phyloP scores from a whole-genome alignment of 1,284 basidiomycete species.

The Rhodotorula sp. region DNA sequence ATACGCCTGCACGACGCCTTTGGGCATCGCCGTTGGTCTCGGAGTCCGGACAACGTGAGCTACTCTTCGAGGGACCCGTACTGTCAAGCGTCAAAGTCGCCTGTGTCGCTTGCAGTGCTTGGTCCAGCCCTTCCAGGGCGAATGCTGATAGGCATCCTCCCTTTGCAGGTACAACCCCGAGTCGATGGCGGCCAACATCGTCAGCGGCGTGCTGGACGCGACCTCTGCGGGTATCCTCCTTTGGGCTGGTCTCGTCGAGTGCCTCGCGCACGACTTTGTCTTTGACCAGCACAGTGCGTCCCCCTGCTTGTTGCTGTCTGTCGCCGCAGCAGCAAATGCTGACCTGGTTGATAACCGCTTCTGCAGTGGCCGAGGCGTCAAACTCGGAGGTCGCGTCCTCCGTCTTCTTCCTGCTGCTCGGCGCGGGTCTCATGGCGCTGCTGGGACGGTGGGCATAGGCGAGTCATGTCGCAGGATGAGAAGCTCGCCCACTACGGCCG shows the following conservation, averaged over 20 bases:
- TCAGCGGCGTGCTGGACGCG: constrained; percentile 80
- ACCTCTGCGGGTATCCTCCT: constrained; percentile 79
- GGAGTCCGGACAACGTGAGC: constrained; percentile 65
- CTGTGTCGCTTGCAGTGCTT: too few relatives aligned
- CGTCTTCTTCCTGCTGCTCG: constrained; percentile 50
- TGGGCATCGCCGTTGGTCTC: constrained; percentile 80
- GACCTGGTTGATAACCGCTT: constrained; percentile 45
- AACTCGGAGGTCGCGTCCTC: constrained; percentile 25
- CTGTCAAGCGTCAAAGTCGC: background rate
- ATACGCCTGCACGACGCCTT: constrained; percentile 77
- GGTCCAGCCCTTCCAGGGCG: too few relatives aligned
- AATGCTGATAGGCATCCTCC: background rate
- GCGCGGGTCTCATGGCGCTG: constrained; percentile 55
- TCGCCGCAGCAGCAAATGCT: background rate
- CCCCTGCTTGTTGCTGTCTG: too few relatives aligned
- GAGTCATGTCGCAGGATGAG: too few relatives aligned
- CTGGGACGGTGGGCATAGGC: constrained; percentile 47
- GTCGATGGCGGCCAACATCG: constrained; percentile 70
- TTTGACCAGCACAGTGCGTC: constrained; percentile 68
- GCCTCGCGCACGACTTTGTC: constrained; percentile 88
- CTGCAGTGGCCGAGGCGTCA: constrained; percentile 44
- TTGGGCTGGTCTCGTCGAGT: constrained; percentile 52
- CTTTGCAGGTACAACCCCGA: constrained; percentile 69
- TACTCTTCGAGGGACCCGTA: constrained; percentile 38
- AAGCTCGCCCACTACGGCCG: too few relatives aligned